A percentile compares a stretch with the other conserved stretches of the same genome.
Evolutionary conservation across 2,329 filamentous ascomycete species (phyloP).

Genomic region (Alternaria sp.): DNA sequence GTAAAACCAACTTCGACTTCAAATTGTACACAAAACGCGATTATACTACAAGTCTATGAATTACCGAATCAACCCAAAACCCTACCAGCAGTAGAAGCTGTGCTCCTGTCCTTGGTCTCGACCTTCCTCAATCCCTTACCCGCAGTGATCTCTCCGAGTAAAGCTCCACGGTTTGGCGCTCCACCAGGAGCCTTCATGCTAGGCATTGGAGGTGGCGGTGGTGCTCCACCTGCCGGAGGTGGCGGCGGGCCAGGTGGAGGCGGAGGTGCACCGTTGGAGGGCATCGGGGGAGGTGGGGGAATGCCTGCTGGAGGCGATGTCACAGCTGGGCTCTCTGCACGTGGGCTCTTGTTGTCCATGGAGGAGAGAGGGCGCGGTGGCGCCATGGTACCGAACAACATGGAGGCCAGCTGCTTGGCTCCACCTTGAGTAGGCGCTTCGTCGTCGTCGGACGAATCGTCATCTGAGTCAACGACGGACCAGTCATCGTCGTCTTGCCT

Average conservation of each 20-base stretch:
- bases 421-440: slow-evolving; percentile 82
- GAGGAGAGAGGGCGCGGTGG: slow-evolving; percentile 88
- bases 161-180: slow-evolving; percentile 57
- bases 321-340: slow-evolving; percentile 52
- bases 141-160: slow-evolving; percentile 83
- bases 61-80: slow-evolving; percentile 55
- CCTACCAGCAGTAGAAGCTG: slow-evolving; percentile 73
- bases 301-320: slow-evolving; percentile 51
- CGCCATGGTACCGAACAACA: slow-evolving; percentile 96
- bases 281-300: slow-evolving; percentile 61
- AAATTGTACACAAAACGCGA: not conserved
- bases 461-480: slow-evolving; percentile 78
- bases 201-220: slow-evolving; percentile 55
- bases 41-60: slow-evolving; percentile 2
- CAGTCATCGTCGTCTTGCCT: slow-evolving; percentile 77
- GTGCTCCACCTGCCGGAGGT: slow-evolving; percentile 41
- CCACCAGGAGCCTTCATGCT: slow-evolving; percentile 39
- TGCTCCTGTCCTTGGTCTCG: slow-evolving; percentile 85
- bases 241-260: slow-evolving; percentile 60
- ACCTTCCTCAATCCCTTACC: slow-evolving; percentile 86
- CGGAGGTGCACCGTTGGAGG: slow-evolving; percentile 50
- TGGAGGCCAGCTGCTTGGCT: slow-evolving; percentile 90
- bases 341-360: slow-evolving; percentile 70
- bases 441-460: slow-evolving; percentile 71
- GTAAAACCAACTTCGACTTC: not conserved